Base-by-base conservation (phyloP, 1,284 basidiomycete species). In the Moesziomyces sp. region DNA sequence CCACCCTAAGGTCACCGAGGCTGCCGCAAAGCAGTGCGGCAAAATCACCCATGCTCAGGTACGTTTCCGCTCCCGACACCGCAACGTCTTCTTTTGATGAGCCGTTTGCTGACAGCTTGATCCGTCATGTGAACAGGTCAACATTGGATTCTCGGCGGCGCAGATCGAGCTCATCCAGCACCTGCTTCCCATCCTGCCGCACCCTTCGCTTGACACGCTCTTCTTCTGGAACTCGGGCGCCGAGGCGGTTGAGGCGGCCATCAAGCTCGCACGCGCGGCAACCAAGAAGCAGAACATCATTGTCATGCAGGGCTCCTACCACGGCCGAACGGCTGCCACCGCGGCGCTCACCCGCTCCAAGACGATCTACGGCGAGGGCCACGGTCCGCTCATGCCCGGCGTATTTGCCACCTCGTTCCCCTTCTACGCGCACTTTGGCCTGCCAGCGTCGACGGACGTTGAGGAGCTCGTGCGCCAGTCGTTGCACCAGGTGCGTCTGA, bases 271-370 rank as follows among this genome's bases (percentile, higher is more conserved):
- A 1, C 89, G 94, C 43, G 84, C 85, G 18, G 86, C 90, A 38
- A 97, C 94, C 1, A 89, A 89, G 47, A 88, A 89, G 69, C 92
- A 93, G 83, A 94, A 96, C 83, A 89, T 97, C 71, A 93, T 97
- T 70, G 87, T 89, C 62, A 93, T 97, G 91, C 93, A 96, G 85
- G 80, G 75, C 40, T 81, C 75, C 14, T 83, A 83, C 69, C 81
- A 83, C 66, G 81, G 81, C 4, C 73, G 83, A 40, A 86, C 85
- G 10, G 81, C 82, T 23, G 93, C 92, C 26, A 91, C 94, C 0
- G 92, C 94, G 89, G 91, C 91, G 1, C 86, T 97, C 28, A 97
- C 94, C 16, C 90, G 89, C 78, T 93, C 91, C 86, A 97, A 97
- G 87, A 97, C 93, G 0, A 87, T 92, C 56, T 97, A 96, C 84